Conservation (phyloP, 768 basidiomycete species). For the Mrakia gelida region DNA sequence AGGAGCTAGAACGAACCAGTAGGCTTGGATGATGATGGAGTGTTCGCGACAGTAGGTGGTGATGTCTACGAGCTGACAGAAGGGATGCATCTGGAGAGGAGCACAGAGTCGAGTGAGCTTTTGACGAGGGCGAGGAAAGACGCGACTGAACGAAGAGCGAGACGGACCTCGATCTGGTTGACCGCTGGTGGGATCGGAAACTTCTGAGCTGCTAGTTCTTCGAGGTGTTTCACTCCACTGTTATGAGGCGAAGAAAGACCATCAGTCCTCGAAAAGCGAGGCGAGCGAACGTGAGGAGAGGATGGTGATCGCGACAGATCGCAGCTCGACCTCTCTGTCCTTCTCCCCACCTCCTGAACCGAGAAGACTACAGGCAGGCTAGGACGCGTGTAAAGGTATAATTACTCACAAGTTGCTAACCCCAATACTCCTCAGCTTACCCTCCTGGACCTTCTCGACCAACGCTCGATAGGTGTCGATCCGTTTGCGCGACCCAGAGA, state of each 20-base stretch:
- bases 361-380: too few species aligned
- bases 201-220: constrained; percentile 9
- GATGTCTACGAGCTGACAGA: constrained; percentile 73
- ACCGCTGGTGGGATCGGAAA: constrained; percentile 17
- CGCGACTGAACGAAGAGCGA: background rate
- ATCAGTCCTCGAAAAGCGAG: background rate
- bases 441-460: constrained; percentile 24
- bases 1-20: background rate
- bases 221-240: constrained; percentile 28
- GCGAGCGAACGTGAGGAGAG: background rate
- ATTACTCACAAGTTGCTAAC: constrained; percentile 21
- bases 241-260: too few species aligned
- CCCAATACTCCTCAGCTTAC: constrained; percentile 24
- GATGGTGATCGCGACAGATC: too few species aligned
- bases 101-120: background rate
- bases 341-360: too few species aligned
- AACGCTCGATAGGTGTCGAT: constrained; percentile 28
- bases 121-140: background rate
- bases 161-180: constrained; percentile 30
- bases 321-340: too few species aligned
- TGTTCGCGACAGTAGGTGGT: constrained; percentile 65
- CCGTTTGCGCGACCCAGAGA: constrained; percentile 17
- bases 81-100: constrained; percentile 41
- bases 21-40: constrained; percentile 56
- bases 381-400: too few species aligned